Conservation (phyloP, 2,329 filamentous ascomycete genomes). For the Coniosporium tulheliwenetii region DNA sequence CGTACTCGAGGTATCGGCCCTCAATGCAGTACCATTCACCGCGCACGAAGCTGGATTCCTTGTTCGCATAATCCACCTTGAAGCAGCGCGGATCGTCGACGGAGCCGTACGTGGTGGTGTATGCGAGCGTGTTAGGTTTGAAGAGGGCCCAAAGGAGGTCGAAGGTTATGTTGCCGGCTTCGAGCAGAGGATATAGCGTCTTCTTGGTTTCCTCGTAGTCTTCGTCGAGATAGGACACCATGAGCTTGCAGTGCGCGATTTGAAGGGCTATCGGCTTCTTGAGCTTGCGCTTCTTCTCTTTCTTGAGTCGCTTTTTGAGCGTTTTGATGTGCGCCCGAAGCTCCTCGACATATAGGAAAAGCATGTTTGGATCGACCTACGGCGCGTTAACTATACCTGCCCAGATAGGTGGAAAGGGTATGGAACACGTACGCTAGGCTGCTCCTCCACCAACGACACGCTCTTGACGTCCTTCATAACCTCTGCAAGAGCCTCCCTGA, state of each 20-base stretch:
- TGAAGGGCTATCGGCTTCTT: slow-evolving; percentile 43
- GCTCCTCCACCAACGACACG: slow-evolving; percentile 66
- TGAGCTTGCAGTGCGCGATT: slow-evolving; percentile 51
- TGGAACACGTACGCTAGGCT: slow-evolving; percentile 42
- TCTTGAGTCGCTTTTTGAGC: slow-evolving; percentile 43
- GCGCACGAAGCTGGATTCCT: background rate
- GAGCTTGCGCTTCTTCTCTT: slow-evolving; percentile 45
- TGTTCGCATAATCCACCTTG: slow-evolving; percentile 27
- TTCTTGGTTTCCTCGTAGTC: slow-evolving; percentile 70
- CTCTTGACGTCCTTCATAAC: slow-evolving; percentile 66
- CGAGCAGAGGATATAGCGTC: slow-evolving; percentile 42
- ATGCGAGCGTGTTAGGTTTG: slow-evolving; percentile 12
- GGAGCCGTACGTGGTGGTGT: slow-evolving; percentile 27
- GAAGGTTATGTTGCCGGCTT: slow-evolving; percentile 65
- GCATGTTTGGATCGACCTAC: slow-evolving; percentile 29
- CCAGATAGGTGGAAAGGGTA: background rate
- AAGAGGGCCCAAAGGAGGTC: slow-evolving; percentile 29
- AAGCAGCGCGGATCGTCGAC: background rate
- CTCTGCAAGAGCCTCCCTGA: slow-evolving; percentile 54
- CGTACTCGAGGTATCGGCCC: slow-evolving; percentile 69
- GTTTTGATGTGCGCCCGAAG: slow-evolving; percentile 44
- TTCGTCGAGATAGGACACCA: slow-evolving; percentile 62
- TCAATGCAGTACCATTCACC: slow-evolving; percentile 56
- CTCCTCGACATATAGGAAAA: slow-evolving; percentile 56
- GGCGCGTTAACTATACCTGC: background rate